phyloP scores from a whole-genome alignment of 768 basidiomycete species.

The Trametes gibbosa region DNA sequence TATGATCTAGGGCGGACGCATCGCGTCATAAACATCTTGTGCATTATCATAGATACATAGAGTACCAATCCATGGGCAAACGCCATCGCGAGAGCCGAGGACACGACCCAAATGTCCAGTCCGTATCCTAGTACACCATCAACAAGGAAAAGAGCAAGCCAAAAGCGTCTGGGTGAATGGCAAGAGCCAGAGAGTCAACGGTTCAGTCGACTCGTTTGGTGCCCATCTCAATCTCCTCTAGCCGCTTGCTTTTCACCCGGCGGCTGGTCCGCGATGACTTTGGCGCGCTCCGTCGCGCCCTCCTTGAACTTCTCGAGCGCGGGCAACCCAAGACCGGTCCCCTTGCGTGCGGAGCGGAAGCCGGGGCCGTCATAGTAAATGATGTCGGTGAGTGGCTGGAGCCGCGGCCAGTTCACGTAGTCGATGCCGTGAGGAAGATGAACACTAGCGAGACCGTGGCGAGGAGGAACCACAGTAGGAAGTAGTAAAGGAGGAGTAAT shows the following conservation, averaged over 20 bases:
- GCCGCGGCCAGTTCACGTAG: conserved; percentile 92
- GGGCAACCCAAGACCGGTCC: conserved; percentile 61
- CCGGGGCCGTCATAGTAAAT: conserved; percentile 91
- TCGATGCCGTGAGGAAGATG: conserved; percentile 85
- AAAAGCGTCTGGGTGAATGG: not conserved
- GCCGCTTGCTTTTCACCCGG: conserved; percentile 33
- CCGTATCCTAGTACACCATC: too few relatives aligned
- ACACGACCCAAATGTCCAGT: too few relatives aligned
- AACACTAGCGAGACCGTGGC: conserved; percentile 61
- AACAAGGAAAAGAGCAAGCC: not conserved
- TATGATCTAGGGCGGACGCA: too few relatives aligned
- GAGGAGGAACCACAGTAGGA: conserved; percentile 74
- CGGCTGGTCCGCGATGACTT: conserved; percentile 32
- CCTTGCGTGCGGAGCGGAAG: conserved; percentile 71
- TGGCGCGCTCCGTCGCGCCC: conserved; percentile 38
- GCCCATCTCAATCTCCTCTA: conserved; percentile 81
- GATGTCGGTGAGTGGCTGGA: conserved; percentile 73
- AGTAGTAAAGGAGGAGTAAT: conserved; percentile 86
- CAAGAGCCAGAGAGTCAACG: too few relatives aligned
- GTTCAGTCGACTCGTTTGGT: conserved; percentile 66
- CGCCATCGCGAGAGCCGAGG: not conserved
- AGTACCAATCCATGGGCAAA: conserved; percentile 5
- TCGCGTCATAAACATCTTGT: conserved; percentile 10
- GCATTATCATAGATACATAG: conserved; percentile 17
- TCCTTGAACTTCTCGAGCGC: conserved; percentile 36